Evolutionary conservation across 176 grass and related monocot species (phyloP).

Genomic region (Elymus sibiricus): DNA sequence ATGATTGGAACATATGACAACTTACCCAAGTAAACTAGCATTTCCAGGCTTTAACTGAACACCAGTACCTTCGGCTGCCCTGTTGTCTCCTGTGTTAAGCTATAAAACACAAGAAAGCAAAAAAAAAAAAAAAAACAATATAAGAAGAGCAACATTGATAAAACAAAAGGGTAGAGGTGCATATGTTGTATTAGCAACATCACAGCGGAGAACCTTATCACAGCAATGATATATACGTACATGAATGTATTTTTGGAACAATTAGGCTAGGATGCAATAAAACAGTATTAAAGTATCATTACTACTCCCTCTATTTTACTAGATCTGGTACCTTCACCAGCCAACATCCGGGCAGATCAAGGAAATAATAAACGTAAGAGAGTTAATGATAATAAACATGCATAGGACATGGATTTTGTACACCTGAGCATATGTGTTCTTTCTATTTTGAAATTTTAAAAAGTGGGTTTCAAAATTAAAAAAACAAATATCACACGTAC

Average conservation of each 20-base stretch:
- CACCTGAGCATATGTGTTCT: neutral
- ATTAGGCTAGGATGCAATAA: neutral
- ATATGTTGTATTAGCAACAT: slow-evolving; percentile 10
- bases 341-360: neutral
- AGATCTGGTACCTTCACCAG: neutral
- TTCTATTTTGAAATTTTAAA: slow-evolving; percentile 1
- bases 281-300: neutral
- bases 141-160: slow-evolving; percentile 7
- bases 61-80: slow-evolving; percentile 37
- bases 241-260: neutral
- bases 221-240: neutral
- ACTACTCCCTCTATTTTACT: neutral
- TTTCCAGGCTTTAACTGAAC: slow-evolving; percentile 69
- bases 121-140: slow-evolving; percentile 5
- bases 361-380: neutral
- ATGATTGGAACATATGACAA: slow-evolving; percentile 5
- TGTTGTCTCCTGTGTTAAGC: slow-evolving; percentile 69
- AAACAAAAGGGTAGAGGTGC: neutral
- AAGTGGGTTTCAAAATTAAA: neutral
- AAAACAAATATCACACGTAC: too few species aligned
- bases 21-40: slow-evolving; percentile 80
- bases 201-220: neutral
- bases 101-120: slow-evolving; percentile 26
- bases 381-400: neutral
- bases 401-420: neutral